These are phyloP conservation scores for Alternaria sp. DNA, from an alignment of 2,329 filamentous ascomycete genomes.

Conservation along the genomic window DNA sequence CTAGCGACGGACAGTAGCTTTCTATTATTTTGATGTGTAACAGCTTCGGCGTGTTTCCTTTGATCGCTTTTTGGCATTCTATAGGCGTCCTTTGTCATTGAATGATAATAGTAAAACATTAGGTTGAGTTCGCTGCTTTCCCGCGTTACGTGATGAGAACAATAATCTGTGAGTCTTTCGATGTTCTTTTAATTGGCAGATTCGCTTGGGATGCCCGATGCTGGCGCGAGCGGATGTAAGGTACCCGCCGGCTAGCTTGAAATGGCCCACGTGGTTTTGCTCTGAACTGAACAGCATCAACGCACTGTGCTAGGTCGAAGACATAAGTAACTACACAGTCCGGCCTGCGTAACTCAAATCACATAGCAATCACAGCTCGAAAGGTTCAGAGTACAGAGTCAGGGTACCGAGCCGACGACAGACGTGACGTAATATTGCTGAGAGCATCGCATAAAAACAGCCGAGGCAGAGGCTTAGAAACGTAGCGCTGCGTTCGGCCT, in stretches of 20 bases:
- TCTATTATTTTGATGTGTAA: neutral
- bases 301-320: neutral
- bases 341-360: neutral
- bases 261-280: neutral
- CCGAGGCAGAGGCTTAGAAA: neutral
- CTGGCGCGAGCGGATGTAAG: conserved; percentile 1
- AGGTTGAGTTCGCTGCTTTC: neutral
- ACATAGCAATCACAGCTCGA: neutral
- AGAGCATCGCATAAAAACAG: neutral
- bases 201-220: neutral
- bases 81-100: neutral
- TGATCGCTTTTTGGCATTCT: neutral
- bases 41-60: neutral
- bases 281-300: neutral
- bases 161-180: neutral
- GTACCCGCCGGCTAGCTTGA: neutral
- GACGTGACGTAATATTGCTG: neutral
- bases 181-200: neutral
- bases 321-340: neutral
- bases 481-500: too few species aligned
- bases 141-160: too few species aligned
- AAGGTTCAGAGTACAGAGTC: neutral
- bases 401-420: neutral
- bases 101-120: neutral
- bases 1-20: neutral